These are phyloP conservation scores for Pseudogymnoascus sp. DNA, from an alignment of 2,329 filamentous ascomycete species.

Conservation along the genomic window DNA sequence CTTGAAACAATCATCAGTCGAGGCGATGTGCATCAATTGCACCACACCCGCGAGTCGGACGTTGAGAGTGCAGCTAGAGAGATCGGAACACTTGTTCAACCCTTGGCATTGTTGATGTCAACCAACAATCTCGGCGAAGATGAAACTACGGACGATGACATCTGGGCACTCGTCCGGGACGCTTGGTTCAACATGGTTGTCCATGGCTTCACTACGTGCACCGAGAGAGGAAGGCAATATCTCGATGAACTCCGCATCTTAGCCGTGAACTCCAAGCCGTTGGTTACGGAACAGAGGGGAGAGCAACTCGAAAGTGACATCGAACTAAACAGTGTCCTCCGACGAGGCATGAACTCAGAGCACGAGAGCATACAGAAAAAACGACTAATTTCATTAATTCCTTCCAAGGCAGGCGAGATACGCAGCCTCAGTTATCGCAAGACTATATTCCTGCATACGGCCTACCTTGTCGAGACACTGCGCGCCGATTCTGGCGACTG, in stretches of 20 bases:
- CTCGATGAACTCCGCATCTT: slow-evolving; percentile 71
- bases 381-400: slow-evolving; percentile 63
- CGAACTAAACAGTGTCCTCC: slow-evolving; percentile 87
- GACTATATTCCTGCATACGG: slow-evolving; percentile 83
- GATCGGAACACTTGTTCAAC: slow-evolving; percentile 78
- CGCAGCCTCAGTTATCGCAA: slow-evolving; percentile 79
- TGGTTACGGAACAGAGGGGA: slow-evolving; percentile 80
- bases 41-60: slow-evolving; percentile 67
- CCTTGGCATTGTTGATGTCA: slow-evolving; percentile 78
- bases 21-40: slow-evolving; percentile 71
- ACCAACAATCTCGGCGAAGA: slow-evolving; percentile 46
- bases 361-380: slow-evolving; percentile 75
- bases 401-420: slow-evolving; percentile 69
- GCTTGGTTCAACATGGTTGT: slow-evolving; percentile 98
- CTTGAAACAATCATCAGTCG: slow-evolving; percentile 84
- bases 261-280: slow-evolving; percentile 75
- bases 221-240: slow-evolving; percentile 64
- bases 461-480: slow-evolving; percentile 80
- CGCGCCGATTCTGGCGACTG: slow-evolving; percentile 83
- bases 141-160: slow-evolving; percentile 55
- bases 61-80: slow-evolving; percentile 75
- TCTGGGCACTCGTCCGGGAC: slow-evolving; percentile 65
- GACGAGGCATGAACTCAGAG: slow-evolving; percentile 74
- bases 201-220: slow-evolving; percentile 75
- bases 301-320: slow-evolving; percentile 94